A percentile compares a stretch with the other conserved stretches of the same genome.
phyloP scores from a whole-genome alignment of 768 basidiomycete genomes.

The Psilocybe cubensis region DNA sequence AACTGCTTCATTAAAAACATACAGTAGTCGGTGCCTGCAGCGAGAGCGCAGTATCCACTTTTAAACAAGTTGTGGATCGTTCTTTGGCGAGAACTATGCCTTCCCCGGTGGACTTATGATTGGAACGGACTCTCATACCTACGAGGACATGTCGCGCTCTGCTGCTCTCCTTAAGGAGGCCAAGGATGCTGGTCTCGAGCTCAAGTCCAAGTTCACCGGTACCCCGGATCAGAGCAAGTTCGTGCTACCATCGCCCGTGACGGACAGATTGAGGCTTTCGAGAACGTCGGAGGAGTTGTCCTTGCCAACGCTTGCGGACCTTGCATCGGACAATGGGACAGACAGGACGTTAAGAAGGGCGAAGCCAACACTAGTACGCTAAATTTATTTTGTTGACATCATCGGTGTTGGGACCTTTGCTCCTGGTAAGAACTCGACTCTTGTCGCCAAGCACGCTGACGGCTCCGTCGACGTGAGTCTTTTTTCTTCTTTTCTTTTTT shows the following conservation, averaged over 20 bases:
- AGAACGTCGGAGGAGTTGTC: conserved; percentile 87
- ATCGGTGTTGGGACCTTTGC: conserved; percentile 87
- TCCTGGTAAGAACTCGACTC: conserved; percentile 89
- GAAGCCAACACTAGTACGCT: conserved; percentile 91
- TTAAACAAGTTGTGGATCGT: no score
- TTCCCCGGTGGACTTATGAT: no score
- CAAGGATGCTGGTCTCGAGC: conserved; percentile 78
- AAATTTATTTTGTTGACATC: conserved; percentile 62
- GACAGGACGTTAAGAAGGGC: conserved; percentile 95
- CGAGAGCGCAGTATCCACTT: no score
- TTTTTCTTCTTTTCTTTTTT: background rate
- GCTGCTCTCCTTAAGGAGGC: conserved; percentile 94
- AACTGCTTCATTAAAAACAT: no score
- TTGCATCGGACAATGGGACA: conserved; percentile 99
- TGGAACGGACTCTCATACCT: no score
- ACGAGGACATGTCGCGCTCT: conserved; percentile 99
- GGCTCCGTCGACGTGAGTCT: conserved; percentile 66
- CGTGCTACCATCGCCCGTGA: conserved; percentile 98
- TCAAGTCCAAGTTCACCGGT: conserved; percentile 96
- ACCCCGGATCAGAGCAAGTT: conserved; percentile 98
- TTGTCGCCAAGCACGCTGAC: conserved; percentile 82
- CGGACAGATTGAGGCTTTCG: conserved; percentile 88
- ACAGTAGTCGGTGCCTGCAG: no score
- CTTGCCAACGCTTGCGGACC: conserved; percentile 99
- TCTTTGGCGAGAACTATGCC: no score